phyloP scores from a whole-genome alignment of 495 filamentous ascomycete species.

The Penicillium psychrofluorescens region DNA sequence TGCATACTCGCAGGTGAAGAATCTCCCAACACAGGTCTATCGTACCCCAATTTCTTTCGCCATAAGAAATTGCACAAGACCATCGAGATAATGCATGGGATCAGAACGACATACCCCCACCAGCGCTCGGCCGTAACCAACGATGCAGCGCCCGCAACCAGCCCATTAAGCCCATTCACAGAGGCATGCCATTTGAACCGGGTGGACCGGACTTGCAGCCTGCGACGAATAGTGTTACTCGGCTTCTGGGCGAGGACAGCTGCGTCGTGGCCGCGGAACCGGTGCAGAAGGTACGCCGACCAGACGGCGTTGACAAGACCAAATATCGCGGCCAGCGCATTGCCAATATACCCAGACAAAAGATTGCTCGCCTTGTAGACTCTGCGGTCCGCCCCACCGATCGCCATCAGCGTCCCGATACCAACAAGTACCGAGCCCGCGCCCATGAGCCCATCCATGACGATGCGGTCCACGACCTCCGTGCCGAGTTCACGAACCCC shows the following conservation, averaged over 20 bases:
- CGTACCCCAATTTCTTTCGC: slow-evolving; percentile 38
- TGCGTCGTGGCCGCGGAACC: slow-evolving; percentile 25
- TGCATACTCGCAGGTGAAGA: slow-evolving; percentile 6
- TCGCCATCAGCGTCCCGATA: slow-evolving; percentile 43
- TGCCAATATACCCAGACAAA: slow-evolving; percentile 43
- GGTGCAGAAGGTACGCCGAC: slow-evolving; percentile 29
- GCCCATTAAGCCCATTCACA: slow-evolving; percentile 33
- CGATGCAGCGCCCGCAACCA: slow-evolving; percentile 42
- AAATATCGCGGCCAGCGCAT: slow-evolving; percentile 35
- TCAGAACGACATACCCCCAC: slow-evolving; percentile 43
- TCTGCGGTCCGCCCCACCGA: slow-evolving; percentile 32
- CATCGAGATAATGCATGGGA: slow-evolving; percentile 39
- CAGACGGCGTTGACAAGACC: slow-evolving; percentile 38
- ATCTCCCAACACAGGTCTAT: slow-evolving; percentile 25
- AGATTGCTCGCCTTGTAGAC: slow-evolving; percentile 40
- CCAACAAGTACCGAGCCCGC: slow-evolving; percentile 40
- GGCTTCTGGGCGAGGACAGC: slow-evolving; percentile 9
- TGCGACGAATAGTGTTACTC: slow-evolving; percentile 13
- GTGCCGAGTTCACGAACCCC: slow-evolving; percentile 35
- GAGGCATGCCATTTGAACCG: slow-evolving; percentile 34
- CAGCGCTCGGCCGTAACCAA: slow-evolving; percentile 41
- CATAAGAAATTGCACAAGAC: slow-evolving; percentile 40
- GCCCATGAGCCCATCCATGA: slow-evolving; percentile 42
- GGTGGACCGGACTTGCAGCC: slow-evolving; percentile 25
- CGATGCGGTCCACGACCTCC: slow-evolving; percentile 39